Percentiles rank a stretch among this genome's conserved stretches.
These are phyloP conservation scores for Pseudogymnoascus sp. DNA, from an alignment of 2,329 filamentous ascomycete species.

Conservation along the genomic window DNA sequence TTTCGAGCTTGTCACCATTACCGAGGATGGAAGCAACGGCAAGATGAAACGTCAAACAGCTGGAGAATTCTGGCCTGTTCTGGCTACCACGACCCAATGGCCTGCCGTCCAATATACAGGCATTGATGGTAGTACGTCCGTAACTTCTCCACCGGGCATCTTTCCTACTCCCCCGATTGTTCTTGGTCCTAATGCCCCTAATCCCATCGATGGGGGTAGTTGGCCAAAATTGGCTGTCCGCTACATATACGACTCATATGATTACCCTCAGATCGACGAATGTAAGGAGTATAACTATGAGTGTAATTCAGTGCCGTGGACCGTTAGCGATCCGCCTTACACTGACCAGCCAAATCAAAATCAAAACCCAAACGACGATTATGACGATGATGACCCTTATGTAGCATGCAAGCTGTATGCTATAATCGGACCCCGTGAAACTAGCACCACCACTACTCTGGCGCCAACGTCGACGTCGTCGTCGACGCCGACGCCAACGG, in stretches of 20 bases:
- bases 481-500: too few species aligned
- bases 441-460: background rate
- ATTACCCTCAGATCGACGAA: background rate
- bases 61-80: constrained; percentile 14
- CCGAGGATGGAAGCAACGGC: background rate
- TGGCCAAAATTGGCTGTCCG: background rate
- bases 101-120: constrained; percentile 19
- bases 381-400: too few species aligned
- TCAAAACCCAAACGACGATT: too few species aligned
- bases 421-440: too few species aligned
- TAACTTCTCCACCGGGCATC: constrained; percentile 12
- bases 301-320: too few species aligned
- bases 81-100: constrained; percentile 20
- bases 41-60: constrained; percentile 11
- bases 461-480: too few species aligned
- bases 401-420: too few species aligned
- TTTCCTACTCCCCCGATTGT: constrained; percentile 19
- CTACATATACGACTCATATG: background rate
- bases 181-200: background rate
- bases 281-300: background rate
- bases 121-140: constrained; percentile 14
- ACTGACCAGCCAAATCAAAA: too few species aligned
- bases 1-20: constrained; percentile 23
- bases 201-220: background rate
- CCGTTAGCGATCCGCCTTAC: too few species aligned